Evolutionary conservation across 2,329 filamentous ascomycete species (phyloP).

Genomic region (Cladosporium velox): DNA sequence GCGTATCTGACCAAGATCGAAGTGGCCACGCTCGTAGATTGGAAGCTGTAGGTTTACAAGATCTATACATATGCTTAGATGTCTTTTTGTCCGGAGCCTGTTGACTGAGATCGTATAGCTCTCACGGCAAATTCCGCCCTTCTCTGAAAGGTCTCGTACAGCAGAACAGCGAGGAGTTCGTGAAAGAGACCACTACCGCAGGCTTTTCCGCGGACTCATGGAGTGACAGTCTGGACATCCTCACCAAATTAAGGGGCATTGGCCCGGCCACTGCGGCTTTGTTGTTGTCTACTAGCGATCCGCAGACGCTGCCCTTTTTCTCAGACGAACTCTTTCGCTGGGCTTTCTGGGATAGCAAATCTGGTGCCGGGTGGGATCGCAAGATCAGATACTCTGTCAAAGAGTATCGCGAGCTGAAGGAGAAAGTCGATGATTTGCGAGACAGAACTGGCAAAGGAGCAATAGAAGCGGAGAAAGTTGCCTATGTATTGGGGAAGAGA

Average conservation of each 20-base stretch:
- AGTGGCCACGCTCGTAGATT: constrained; percentile 63
- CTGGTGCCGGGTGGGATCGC: constrained; percentile 46
- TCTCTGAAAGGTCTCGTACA: constrained; percentile 50
- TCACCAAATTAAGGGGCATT: constrained; percentile 69
- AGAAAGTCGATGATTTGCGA: constrained; percentile 37
- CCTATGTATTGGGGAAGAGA: constrained; percentile 64
- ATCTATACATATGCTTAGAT: not conserved
- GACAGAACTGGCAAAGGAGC: constrained; percentile 57
- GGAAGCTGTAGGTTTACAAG: constrained; percentile 64
- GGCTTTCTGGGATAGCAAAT: constrained; percentile 56
- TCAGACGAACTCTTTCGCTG: constrained; percentile 78
- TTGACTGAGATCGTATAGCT: constrained; percentile 34
- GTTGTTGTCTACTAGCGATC: constrained; percentile 65
- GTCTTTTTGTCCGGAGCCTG: not conserved
- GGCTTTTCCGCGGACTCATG: constrained; percentile 47
- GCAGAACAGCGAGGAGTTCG: constrained; percentile 57
- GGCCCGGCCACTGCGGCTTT: constrained; percentile 79
- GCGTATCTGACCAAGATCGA: constrained; percentile 57
- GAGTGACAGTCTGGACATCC: constrained; percentile 45
- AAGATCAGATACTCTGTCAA: constrained; percentile 68
- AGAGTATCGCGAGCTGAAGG: constrained; percentile 65
- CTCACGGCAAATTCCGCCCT: constrained; percentile 55
- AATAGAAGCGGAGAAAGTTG: constrained; percentile 68
- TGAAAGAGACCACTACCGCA: constrained; percentile 53
- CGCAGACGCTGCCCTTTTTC: constrained; percentile 68